phyloP scores from a whole-genome alignment of 129 eudicot genomes.

The Glebionis coronaria region DNA sequence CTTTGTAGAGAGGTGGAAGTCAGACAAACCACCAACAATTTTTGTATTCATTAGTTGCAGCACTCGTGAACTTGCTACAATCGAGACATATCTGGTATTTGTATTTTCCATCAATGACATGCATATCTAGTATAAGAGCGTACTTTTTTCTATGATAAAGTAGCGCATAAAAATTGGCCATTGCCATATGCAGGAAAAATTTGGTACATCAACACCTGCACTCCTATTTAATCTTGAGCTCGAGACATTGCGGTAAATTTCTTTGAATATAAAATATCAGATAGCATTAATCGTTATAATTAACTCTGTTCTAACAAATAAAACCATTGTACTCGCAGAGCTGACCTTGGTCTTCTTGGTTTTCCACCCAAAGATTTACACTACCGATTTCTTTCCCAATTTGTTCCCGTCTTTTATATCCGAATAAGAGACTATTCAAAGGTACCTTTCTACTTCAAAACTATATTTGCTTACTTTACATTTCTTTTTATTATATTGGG shows the following conservation, averaged over 20 bases:
- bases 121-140: too few species aligned
- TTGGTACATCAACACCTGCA: constrained; percentile 77
- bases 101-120: too few species aligned
- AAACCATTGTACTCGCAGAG: constrained; percentile 46
- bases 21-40: constrained; percentile 73
- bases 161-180: not conserved
- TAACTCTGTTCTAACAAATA: constrained; percentile 6
- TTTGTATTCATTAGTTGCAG: constrained; percentile 83
- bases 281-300: not conserved
- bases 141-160: too few species aligned
- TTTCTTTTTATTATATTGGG: not conserved
- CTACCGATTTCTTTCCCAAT: constrained; percentile 93
- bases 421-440: constrained; percentile 96
- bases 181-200: constrained; percentile 56
- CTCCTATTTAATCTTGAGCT: constrained; percentile 94
- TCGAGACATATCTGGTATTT: constrained; percentile 89
- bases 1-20: constrained; percentile 79
- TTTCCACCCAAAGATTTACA: constrained; percentile 91
- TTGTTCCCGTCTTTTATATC: constrained; percentile 76
- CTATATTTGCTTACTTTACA: not conserved
- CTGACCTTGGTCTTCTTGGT: constrained; percentile 92
- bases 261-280: not conserved
- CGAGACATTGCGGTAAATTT: constrained; percentile 81
- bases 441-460: constrained; percentile 40
- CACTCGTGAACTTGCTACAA: constrained; percentile 80